A percentile compares a stretch with the other conserved stretches of the same genome.
Evolutionary conservation across 768 basidiomycete species (phyloP).

Genomic region (Termitomyces titanicus): DNA sequence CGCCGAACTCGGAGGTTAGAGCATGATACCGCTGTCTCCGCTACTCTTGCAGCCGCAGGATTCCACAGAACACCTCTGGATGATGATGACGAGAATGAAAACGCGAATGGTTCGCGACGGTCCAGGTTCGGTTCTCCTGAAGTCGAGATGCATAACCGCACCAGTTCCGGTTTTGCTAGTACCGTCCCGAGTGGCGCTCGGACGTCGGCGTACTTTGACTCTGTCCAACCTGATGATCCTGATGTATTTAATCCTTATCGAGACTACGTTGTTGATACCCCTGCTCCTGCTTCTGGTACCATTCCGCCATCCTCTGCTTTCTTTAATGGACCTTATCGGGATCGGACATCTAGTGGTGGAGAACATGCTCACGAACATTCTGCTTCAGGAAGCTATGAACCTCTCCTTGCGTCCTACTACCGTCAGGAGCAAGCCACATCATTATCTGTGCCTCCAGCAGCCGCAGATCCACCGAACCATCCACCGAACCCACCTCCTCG

Average conservation of each 20-base stretch:
- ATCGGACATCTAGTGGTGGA: constrained; percentile 27
- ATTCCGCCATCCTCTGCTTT: constrained; percentile 36
- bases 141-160: constrained; percentile 39
- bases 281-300: constrained; percentile 33
- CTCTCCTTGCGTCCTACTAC: constrained; percentile 47
- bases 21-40: constrained; percentile 69
- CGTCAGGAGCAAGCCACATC: constrained; percentile 16
- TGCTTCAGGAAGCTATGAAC: constrained; percentile 57
- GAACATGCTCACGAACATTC: constrained; percentile 32
- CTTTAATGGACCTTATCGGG: constrained; percentile 25
- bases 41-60: constrained; percentile 68
- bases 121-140: constrained; percentile 26
- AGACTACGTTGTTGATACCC: constrained; percentile 33
- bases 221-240: constrained; percentile 30
- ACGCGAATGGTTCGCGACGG: constrained; percentile 17
- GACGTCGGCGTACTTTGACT: constrained; percentile 35
- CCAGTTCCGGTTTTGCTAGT: constrained; percentile 31
- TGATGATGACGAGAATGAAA: constrained; percentile 45
- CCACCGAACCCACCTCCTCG: constrained; percentile 33
- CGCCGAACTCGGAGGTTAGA: constrained; percentile 59
- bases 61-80: constrained; percentile 65
- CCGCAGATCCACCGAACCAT: constrained; percentile 21
- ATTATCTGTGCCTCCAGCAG: constrained; percentile 19
- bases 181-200: constrained; percentile 27
- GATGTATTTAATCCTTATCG: constrained; percentile 51